Conservation (phyloP, 352 stramenopile genomes). For the Thraustotheca clavata region DNA sequence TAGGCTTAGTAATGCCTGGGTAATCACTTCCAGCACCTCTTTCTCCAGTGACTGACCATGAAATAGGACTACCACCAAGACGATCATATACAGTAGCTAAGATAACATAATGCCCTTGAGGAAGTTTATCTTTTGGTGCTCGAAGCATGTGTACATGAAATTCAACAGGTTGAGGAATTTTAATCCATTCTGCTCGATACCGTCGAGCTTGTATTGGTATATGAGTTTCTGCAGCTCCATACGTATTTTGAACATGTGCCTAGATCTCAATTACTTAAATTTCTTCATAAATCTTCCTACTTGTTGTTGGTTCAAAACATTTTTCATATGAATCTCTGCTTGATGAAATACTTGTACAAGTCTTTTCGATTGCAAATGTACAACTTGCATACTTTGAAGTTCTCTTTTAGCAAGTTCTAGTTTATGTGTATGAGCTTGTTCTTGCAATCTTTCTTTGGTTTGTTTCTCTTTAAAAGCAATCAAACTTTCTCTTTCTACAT, state of each 20-base stretch:
- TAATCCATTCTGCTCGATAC: constrained; percentile 63
- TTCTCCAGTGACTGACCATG: constrained; percentile 18
- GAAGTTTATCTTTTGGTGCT: constrained; percentile 80
- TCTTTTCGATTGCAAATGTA: constrained; percentile 37
- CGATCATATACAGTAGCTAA: constrained; percentile 80
- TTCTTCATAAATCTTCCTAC: neutral
- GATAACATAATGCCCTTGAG: constrained; percentile 65
- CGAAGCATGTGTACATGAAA: constrained; percentile 52
- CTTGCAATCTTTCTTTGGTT: constrained; percentile 29
- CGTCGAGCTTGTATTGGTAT: constrained; percentile 35
- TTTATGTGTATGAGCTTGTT: constrained; percentile 34
- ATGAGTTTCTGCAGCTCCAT: constrained; percentile 38
- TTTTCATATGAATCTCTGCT: constrained; percentile 49
- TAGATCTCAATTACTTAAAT: neutral
- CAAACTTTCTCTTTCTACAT: constrained; percentile 37
- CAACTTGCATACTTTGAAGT: constrained; percentile 34
- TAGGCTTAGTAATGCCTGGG: constrained; percentile 49
- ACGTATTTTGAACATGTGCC: constrained; percentile 48
- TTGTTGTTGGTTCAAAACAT: constrained; percentile 48
- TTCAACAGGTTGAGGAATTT: constrained; percentile 66
- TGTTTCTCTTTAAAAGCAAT: constrained; percentile 37
- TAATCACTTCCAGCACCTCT: constrained; percentile 7
- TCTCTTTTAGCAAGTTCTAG: constrained; percentile 35
- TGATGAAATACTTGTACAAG: constrained; percentile 66
- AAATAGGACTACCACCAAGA: constrained; percentile 41